Conservation (phyloP, 352 stramenopile genomes). For the Globisporangium yorkense region DNA sequence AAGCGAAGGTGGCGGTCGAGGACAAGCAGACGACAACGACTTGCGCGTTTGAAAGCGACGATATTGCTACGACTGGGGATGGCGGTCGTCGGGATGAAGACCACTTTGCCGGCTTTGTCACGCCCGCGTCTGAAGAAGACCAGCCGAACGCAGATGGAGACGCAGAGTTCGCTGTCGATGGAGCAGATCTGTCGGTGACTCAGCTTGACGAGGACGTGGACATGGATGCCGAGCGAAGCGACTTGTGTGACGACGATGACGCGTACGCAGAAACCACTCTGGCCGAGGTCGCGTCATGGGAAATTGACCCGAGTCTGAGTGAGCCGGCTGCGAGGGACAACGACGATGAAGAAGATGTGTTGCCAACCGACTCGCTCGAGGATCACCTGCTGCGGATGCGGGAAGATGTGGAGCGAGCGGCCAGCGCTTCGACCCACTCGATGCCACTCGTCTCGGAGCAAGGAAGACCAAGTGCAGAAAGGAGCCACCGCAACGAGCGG, state of each 20-base stretch:
- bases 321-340: background rate
- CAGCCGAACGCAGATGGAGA: too few species aligned
- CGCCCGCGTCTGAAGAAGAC: too few species aligned
- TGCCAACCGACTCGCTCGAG: background rate
- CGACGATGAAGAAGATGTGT: background rate
- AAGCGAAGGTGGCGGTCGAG: too few species aligned
- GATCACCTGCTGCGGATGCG: slow-evolving; percentile 2
- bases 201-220: background rate
- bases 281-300: background rate
- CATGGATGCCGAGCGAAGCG: background rate
- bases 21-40: too few species aligned
- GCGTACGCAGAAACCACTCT: background rate
- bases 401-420: background rate
- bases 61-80: too few species aligned
- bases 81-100: too few species aligned
- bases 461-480: background rate
- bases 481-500: background rate
- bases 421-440: background rate
- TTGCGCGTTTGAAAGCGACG: too few species aligned
- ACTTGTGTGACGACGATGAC: background rate
- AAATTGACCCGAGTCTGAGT: too few species aligned
- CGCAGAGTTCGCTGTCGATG: background rate
- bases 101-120: too few species aligned
- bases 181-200: background rate
- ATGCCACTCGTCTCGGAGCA: background rate